Evolutionary conservation across 805 yeast species (phyloP), one percentile per base, ranked within the genome.

Genomic region (Barnettozyma wickerhamii): DNA sequence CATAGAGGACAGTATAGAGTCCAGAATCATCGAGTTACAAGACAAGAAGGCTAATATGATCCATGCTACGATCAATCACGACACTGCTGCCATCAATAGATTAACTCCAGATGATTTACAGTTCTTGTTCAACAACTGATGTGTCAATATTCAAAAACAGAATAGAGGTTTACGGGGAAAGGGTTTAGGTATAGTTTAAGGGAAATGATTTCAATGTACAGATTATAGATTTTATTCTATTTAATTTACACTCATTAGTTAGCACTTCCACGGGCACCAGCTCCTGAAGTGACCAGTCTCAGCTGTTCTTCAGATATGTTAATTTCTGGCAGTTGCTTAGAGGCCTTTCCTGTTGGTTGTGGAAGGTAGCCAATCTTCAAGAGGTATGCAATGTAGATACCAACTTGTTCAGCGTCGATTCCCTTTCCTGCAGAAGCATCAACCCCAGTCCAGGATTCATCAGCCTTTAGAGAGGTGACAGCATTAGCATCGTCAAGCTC

Each of bases 11-110:
- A 88, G 96, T 56, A 93, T 93, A 33, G 99, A 93, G 66, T 84
- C 95, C 53, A 83, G 96, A 62, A 93, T 93, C 52, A 86, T 93
- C 38, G 99, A 93, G 58, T 65, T 93, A 34, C 99, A 93, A 62
- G 97, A 93, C 43, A 95, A 93, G 66, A 93, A 93, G 68, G 98
- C 99, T 10, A 87, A 87, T 52, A 93, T 93, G 99, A 93, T 93
- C 46, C 84, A 87, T 60, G 99, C 99, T 2, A 93, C 98, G 0
- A 84, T 93, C 40, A 95, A 90, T 47, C 82, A 83, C 41, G 99
- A 93, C 54, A 95, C 88, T 50, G 84, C 82, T 12, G 98, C 99
- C 1, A 83, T 93, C 34, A 89, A 75, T 57, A 70, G 90, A 46
- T 70, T 93, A 47, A 89, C 96, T 0, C 95, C 97, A 0, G 95